Base-by-base conservation (phyloP, 2,329 filamentous ascomycete species). In the Fusarium liriodendri region DNA sequence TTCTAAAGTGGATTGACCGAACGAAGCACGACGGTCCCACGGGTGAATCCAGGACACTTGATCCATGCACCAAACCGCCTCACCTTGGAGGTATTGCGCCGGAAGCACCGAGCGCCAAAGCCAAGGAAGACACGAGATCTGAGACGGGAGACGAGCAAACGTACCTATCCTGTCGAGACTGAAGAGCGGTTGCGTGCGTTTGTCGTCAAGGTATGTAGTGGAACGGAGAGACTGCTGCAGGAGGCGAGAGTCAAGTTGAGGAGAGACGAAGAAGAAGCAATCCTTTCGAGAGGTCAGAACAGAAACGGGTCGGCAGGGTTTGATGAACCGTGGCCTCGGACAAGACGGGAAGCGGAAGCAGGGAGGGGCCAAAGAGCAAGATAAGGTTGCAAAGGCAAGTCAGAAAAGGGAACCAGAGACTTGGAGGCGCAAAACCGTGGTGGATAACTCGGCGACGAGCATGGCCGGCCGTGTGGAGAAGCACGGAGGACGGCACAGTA, bases 391-490 rank as follows among this genome's bases (percentile, higher is more conserved):
- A 72, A 77, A 78, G 73, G 73, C 72, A 76, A 64, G 69, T 70
- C 69, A 70, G 63, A 66, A 76, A 72, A 77, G 72, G 75, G 72
- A 70, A 78, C 62, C 74, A 71, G 40, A 65, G 70, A 67, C 71
- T 72, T 73, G 70, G 67, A 74, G 74, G 69, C 67, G 69, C 55
- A 76, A 69, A 71, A 74, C 74, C 70, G 61, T 75, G 70, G 74
- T 80, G 79, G 79, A 79, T 79, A 79, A 78, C 74, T 80, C 79
- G 80, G 80, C 80, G 79, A 79, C 79, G 42, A 78, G 70, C 74
- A 77, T 74, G 79, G 79, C 77, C 79, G 79, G 76, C 73, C 74
- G 74, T 78, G 79, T 79, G 79, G 76, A 79, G 74, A 74, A 66
- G 67, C 54, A 76, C 74, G 76, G 71, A 78, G 75, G 65, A 79